These are phyloP conservation scores for Annulohypoxylon moriforme DNA, from an alignment of 495 filamentous ascomycete genomes.

Conservation along the genomic window DNA sequence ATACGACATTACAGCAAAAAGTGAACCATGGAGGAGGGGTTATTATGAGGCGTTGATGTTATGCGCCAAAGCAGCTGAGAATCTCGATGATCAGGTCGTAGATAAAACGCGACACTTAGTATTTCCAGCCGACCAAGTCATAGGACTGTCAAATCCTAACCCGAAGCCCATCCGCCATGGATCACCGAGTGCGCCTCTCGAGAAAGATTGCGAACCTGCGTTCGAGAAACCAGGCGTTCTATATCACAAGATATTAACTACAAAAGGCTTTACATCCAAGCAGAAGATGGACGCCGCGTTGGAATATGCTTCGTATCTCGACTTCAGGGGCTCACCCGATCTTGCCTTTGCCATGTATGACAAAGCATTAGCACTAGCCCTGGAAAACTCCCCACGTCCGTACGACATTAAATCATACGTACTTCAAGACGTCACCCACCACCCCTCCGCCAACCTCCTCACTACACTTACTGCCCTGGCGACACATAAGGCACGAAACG, in stretches of 20 bases:
- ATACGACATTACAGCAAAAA: slow-evolving; percentile 76
- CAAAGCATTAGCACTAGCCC: slow-evolving; percentile 78
- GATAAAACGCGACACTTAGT: slow-evolving; percentile 73
- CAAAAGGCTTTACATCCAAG: slow-evolving; percentile 75
- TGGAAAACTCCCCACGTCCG: slow-evolving; percentile 57
- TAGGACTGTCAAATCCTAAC: slow-evolving; percentile 84
- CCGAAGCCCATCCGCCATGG: slow-evolving; percentile 76
- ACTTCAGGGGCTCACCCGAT: slow-evolving; percentile 73
- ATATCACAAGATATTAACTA: slow-evolving; percentile 83
- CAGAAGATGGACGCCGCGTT: slow-evolving; percentile 83
- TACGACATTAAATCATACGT: slow-evolving; percentile 71
- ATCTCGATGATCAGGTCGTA: slow-evolving; percentile 78
- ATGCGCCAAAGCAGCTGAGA: slow-evolving; percentile 78
- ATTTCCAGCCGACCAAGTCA: slow-evolving; percentile 75
- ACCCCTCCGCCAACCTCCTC: slow-evolving; percentile 77
- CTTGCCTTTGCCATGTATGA: slow-evolving; percentile 73
- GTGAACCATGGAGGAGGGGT: slow-evolving; percentile 82
- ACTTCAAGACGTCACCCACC: slow-evolving; percentile 62
- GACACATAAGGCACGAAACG: slow-evolving; percentile 76
- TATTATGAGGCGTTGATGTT: slow-evolving; percentile 85
- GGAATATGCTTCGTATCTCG: slow-evolving; percentile 83
- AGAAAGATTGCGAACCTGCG: slow-evolving; percentile 75
- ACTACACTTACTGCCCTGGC: slow-evolving; percentile 79
- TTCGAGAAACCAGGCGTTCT: slow-evolving; percentile 72
- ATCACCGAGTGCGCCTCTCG: slow-evolving; percentile 66